These are phyloP conservation scores for Fusarium poae DNA, from an alignment of 2,329 filamentous ascomycete species.

Conservation along the genomic window DNA sequence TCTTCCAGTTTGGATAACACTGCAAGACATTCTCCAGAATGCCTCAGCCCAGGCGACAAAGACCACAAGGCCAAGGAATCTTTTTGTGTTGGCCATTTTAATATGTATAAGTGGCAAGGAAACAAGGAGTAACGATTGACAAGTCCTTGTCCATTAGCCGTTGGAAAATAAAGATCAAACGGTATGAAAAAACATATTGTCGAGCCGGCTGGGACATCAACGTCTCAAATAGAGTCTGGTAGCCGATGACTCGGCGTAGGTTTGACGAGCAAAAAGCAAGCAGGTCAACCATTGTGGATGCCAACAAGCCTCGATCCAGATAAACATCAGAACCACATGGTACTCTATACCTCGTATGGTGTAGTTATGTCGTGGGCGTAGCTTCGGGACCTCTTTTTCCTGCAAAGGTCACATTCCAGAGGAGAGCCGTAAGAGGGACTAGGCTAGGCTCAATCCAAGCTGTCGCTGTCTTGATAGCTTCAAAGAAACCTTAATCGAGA, in stretches of 20 bases:
- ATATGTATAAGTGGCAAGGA: constrained; percentile 8
- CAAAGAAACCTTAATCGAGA: constrained; percentile 34
- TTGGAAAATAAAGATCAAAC: constrained; percentile 5
- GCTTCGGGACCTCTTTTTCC: constrained; percentile 25
- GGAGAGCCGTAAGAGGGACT: constrained; percentile 7
- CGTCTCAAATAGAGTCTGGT: constrained; percentile 31
- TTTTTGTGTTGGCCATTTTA: constrained; percentile 29
- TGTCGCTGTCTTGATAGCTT: constrained; percentile 18
- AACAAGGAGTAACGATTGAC: constrained; percentile 18
- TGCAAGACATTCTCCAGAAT: constrained; percentile 45
- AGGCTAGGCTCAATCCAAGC: constrained; percentile 31
- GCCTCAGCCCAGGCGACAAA: constrained; percentile 31
- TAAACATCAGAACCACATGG: constrained; percentile 22
- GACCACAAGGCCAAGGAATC: constrained; percentile 24
- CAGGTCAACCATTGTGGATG: constrained; percentile 12
- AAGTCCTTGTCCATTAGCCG: constrained; percentile 24
- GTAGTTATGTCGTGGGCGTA: constrained; percentile 1
- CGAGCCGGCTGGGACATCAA: constrained; percentile 17
- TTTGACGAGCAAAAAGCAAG: constrained; percentile 3
- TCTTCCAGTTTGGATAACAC: constrained; percentile 42
- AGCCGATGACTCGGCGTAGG: constrained; percentile 1
- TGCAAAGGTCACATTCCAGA: constrained; percentile 28
- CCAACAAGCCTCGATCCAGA: constrained; percentile 15
- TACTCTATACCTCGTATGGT: constrained; percentile 15
- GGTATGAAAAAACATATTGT: not conserved